Conservation (phyloP, 148 eudicot genomes). For the Limonium bicolor region DNA sequence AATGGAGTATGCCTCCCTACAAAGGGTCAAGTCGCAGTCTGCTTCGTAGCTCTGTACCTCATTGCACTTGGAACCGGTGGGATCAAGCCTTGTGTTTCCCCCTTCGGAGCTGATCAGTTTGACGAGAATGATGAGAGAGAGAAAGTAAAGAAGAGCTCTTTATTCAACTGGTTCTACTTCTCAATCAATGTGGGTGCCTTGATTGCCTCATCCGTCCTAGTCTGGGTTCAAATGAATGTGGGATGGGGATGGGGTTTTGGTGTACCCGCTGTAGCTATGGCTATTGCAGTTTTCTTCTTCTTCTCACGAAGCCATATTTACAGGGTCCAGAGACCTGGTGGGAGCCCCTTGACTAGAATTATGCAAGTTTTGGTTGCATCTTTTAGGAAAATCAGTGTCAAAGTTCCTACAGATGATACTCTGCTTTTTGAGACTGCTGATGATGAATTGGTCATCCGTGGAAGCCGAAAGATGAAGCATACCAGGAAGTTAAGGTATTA, state of each 20-base stretch:
- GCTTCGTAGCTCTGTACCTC: slow-evolving; percentile 8
- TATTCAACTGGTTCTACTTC: slow-evolving; percentile 10
- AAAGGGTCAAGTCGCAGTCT: slow-evolving; percentile 5
- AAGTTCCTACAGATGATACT: slow-evolving; percentile 2
- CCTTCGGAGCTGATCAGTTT: slow-evolving; percentile 12
- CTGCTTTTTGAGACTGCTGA: slow-evolving; percentile 8
- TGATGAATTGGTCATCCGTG: slow-evolving; percentile 6
- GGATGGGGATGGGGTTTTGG: slow-evolving; percentile 16
- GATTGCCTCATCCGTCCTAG: slow-evolving; percentile 6
- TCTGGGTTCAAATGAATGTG: slow-evolving; percentile 9
- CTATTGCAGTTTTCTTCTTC: slow-evolving; percentile 9
- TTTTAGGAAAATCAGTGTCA: slow-evolving; percentile 2
- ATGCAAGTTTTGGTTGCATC: slow-evolving; percentile 9
- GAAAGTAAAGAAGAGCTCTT: slow-evolving; percentile 9
- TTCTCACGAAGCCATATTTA: slow-evolving; percentile 6
- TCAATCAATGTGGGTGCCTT: slow-evolving; percentile 14
- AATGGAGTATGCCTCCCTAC: slow-evolving; percentile 3
- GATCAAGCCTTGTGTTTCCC: slow-evolving; percentile 9
- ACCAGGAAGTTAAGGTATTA: slow-evolving; percentile 5
- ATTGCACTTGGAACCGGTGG: slow-evolving; percentile 11
- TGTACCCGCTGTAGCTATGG: slow-evolving; percentile 12
- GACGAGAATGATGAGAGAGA: slow-evolving; percentile 8
- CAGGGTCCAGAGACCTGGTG: slow-evolving; percentile 9
- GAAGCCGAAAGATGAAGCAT: slow-evolving; percentile 12
- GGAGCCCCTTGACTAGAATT: slow-evolving; percentile 9